Evolutionary conservation across 2,329 filamentous ascomycete genomes (phyloP).

Genomic region (Raffaelea deltoideospora): DNA sequence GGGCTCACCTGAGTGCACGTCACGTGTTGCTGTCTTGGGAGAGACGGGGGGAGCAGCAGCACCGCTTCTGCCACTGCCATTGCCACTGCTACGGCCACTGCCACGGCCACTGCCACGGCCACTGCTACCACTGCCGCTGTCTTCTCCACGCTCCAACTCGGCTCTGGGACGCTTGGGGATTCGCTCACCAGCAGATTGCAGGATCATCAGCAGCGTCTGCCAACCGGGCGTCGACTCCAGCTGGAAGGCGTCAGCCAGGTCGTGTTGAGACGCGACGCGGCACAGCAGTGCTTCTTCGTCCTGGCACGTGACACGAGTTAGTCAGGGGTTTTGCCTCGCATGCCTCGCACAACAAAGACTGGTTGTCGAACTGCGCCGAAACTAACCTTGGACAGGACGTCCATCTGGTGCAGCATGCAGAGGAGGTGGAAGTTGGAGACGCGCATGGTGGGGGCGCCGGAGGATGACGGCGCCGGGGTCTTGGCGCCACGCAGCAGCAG

Average conservation of each 20-base stretch:
- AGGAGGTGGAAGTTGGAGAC: constrained; percentile 91
- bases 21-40: constrained; percentile 8
- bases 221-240: constrained; percentile 80
- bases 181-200: constrained; percentile 96
- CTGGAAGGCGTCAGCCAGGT: constrained; percentile 66
- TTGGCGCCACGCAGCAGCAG: constrained; percentile 42
- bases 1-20: constrained; percentile 28
- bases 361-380: neutral
- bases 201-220: constrained; percentile 84
- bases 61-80: too few relatives aligned
- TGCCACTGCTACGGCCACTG: neutral
- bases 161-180: constrained; percentile 54
- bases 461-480: constrained; percentile 32
- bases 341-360: neutral
- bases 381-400: constrained; percentile 70
- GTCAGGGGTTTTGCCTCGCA: neutral
- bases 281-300: constrained; percentile 80
- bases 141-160: constrained; percentile 12
- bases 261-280: constrained; percentile 67
- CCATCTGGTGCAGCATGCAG: constrained; percentile 69
- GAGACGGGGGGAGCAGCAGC: constrained; percentile 4
- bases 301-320: constrained; percentile 29
- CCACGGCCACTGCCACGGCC: neutral
- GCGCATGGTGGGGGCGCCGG: constrained; percentile 48
- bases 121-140: neutral